Evolutionary conservation across 169 alveolate genomes (phyloP).

Genomic region (Cryptosporidium andersoni): DNA sequence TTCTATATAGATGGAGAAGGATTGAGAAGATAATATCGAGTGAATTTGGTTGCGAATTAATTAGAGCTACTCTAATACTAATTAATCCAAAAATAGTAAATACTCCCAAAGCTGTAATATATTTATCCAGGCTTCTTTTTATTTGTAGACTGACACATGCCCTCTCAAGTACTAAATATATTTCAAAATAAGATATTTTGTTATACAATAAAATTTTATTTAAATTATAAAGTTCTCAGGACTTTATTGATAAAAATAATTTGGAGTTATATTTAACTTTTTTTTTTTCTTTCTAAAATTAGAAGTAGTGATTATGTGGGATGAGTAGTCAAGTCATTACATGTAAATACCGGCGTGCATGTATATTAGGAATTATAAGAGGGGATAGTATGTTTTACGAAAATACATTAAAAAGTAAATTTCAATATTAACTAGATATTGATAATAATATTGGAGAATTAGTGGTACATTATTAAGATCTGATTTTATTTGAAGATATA

Average conservation of each 20-base stretch:
- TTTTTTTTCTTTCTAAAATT: background rate
- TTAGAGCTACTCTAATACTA: conserved; percentile 5
- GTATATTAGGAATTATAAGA: too few relatives aligned
- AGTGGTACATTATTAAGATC: too few relatives aligned
- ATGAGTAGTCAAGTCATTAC: background rate
- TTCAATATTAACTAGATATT: too few relatives aligned
- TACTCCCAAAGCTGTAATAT: background rate
- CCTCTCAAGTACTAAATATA: background rate
- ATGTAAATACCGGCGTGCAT: too few relatives aligned
- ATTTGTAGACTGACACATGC: conserved; percentile 21
- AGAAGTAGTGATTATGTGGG: background rate
- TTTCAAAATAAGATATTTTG: background rate
- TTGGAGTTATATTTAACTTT: background rate
- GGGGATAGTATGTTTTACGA: too few relatives aligned
- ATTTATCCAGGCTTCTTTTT: conserved; percentile 18
- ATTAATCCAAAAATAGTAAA: conserved; percentile 14
- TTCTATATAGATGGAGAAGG: conserved; percentile 20
- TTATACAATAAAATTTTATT: background rate
- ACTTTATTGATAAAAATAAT: background rate
- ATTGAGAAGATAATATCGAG: conserved; percentile 3
- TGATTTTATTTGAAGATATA: too few relatives aligned
- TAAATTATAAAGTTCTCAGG: background rate
- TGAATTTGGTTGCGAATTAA: background rate
- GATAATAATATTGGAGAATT: too few relatives aligned
- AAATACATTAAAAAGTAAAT: too few relatives aligned